These are phyloP conservation scores for Ammopiptanthus mongolicus DNA, from an alignment of 306 rosid genomes.

Conservation along the genomic window DNA sequence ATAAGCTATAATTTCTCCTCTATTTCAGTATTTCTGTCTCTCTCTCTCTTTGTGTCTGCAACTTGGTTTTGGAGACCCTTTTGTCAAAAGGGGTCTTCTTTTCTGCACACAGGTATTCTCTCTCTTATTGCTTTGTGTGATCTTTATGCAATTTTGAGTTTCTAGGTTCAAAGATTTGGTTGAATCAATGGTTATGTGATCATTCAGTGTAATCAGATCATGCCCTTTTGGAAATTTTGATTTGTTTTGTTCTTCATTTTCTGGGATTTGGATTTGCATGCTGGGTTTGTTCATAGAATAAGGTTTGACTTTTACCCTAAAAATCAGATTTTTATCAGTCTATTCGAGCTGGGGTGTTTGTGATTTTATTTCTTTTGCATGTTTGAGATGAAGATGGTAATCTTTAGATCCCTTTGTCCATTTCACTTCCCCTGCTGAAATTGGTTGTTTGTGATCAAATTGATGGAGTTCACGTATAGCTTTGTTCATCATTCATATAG, in stretches of 20 bases:
- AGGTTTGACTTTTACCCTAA: not conserved
- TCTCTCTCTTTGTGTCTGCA: constrained; percentile 19
- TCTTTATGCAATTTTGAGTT: not conserved
- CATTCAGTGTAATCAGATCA: constrained; percentile 18
- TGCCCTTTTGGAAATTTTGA: not conserved
- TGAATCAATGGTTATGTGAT: constrained; percentile 20
- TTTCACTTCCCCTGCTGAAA: not conserved
- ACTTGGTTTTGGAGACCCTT: constrained; percentile 39
- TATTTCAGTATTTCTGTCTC: not conserved
- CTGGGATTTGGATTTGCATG: constrained; percentile 29
- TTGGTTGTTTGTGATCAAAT: constrained; percentile 10
- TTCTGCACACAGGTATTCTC: constrained; percentile 22
- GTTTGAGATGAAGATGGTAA: constrained; percentile 13
- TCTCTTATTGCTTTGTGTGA: not conserved
- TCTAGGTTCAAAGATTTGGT: not conserved
- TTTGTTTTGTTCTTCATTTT: not conserved
- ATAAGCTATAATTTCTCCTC: not conserved
- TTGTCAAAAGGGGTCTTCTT: constrained; percentile 38
- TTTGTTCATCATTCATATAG: not conserved
- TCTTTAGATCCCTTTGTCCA: constrained; percentile 16
- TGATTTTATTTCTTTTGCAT: constrained; percentile 21
- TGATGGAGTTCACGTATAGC: constrained; percentile 6
- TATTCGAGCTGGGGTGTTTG: not conserved
- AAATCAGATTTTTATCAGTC: not conserved
- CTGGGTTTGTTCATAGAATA: constrained; percentile 4